phyloP scores from a whole-genome alignment of 768 basidiomycete species.

The Guyanaporus albipodus region DNA sequence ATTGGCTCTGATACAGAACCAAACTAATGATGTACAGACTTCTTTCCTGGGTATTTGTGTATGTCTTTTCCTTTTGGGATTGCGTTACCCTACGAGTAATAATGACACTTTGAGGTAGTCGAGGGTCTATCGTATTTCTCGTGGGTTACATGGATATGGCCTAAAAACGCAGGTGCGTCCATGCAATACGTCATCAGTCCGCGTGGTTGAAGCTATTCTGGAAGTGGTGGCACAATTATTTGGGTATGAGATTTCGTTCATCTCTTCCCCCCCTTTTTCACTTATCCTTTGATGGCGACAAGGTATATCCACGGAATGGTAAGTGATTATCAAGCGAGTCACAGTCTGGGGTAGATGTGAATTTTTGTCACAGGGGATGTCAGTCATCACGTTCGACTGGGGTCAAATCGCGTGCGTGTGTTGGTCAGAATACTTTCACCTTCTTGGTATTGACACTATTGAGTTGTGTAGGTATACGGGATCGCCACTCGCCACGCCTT shows the following conservation, averaged over 20 bases:
- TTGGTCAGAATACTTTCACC: background rate
- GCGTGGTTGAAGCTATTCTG: slow-evolving; percentile 10
- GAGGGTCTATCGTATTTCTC: slow-evolving; percentile 55
- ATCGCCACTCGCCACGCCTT: slow-evolving; percentile 68
- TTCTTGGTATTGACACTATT: background rate
- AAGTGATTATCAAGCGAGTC: background rate
- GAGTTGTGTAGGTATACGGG: slow-evolving; percentile 24
- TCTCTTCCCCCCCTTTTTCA: background rate
- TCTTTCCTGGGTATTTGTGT: slow-evolving; percentile 46
- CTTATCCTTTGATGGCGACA: background rate
- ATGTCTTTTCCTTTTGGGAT: slow-evolving; percentile 11
- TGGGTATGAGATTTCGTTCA: slow-evolving; percentile 32
- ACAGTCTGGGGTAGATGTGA: background rate
- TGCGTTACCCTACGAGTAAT: background rate
- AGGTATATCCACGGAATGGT: slow-evolving; percentile 45
- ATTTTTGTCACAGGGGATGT: slow-evolving; percentile 46
- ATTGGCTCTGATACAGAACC: background rate
- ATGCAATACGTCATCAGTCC: slow-evolving; percentile 6
- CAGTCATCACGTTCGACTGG: slow-evolving; percentile 79
- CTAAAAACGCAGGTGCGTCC: slow-evolving; percentile 42
- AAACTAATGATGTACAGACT: slow-evolving; percentile 28
- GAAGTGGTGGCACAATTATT: slow-evolving; percentile 45
- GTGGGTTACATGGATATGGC: slow-evolving; percentile 55
- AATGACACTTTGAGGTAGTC: slow-evolving; percentile 20
- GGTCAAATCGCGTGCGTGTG: slow-evolving; percentile 48